Conservation (phyloP, 306 rosid genomes). For the Parietaria judaica region DNA sequence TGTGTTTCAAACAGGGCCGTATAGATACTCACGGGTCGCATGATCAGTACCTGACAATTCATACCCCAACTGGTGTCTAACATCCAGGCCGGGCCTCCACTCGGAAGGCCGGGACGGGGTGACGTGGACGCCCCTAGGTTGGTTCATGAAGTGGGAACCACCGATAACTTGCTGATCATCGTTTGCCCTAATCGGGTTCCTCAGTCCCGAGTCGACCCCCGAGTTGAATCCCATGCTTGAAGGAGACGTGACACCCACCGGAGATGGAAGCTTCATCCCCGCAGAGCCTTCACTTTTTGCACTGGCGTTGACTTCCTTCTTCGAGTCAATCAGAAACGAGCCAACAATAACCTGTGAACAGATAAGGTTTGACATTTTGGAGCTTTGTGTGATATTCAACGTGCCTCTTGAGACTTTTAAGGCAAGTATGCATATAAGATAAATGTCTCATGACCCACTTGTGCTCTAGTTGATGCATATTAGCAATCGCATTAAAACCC, state of each 20-base stretch:
- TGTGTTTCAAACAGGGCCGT: no score
- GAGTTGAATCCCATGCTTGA: constrained; percentile 56
- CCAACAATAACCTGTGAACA: constrained; percentile 73
- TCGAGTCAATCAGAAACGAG: constrained; percentile 58
- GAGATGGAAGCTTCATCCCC: constrained; percentile 57
- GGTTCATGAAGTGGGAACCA: constrained; percentile 72
- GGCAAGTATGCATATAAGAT: not conserved
- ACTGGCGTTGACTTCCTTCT: constrained; percentile 48
- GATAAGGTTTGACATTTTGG: not conserved
- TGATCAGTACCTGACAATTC: constrained; percentile 55
- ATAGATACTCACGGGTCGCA: not conserved
- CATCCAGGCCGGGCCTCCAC: constrained; percentile 61
- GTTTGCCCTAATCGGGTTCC: constrained; percentile 50
- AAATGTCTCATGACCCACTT: constrained; percentile 5
- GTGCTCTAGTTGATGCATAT: not conserved
- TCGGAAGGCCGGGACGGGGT: constrained; percentile 50
- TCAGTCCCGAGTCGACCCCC: constrained; percentile 46
- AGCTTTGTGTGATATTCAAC: constrained; percentile 1
- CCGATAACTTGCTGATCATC: constrained; percentile 66
- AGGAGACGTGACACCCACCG: constrained; percentile 42
- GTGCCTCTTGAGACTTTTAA: constrained; percentile 2
- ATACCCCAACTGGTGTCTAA: constrained; percentile 39
- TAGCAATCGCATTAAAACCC: no score
- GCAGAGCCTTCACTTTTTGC: constrained; percentile 51
- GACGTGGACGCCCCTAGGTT: constrained; percentile 56